phyloP scores from a whole-genome alignment of 164 flowering plant genomes.

The Magnolia kwangsiensis region DNA sequence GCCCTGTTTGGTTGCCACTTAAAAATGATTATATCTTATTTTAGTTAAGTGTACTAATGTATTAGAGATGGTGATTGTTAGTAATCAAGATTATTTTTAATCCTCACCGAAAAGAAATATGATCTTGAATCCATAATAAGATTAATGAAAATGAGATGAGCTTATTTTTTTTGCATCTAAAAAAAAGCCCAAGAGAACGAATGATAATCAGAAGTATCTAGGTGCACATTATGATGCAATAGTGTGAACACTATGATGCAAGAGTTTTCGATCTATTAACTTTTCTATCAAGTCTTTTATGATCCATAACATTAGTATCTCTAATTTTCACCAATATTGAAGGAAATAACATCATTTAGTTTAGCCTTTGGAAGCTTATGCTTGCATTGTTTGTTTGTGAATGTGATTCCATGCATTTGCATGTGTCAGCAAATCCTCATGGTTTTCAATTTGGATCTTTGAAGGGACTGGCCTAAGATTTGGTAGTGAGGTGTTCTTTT shows the following conservation, averaged over 20 bases:
- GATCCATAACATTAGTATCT: not conserved
- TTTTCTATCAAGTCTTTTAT: not conserved
- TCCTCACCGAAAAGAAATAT: no score
- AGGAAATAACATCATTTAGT: not conserved
- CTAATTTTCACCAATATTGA: not conserved
- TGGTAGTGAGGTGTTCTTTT: not conserved
- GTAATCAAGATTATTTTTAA: no score
- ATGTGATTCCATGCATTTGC: not conserved
- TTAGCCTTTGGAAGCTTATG: not conserved
- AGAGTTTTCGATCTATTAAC: not conserved
- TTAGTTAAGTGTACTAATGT: no score
- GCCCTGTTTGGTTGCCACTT: no score
- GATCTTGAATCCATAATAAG: no score
- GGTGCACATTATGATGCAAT: no score
- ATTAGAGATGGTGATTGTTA: no score
- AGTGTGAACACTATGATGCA: not conserved
- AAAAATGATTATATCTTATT: no score
- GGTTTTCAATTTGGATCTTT: not conserved
- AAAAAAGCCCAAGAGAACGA: no score
- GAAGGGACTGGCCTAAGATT: not conserved
- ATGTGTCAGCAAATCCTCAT: not conserved
- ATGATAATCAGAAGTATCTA: no score
- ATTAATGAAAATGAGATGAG: no score
- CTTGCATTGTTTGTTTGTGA: not conserved
- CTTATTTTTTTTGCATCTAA: no score